Evolutionary conservation across 2,329 filamentous ascomycete species (phyloP), one percentile per base, ranked within the genome.

Genomic region (Aulographum hederae): DNA sequence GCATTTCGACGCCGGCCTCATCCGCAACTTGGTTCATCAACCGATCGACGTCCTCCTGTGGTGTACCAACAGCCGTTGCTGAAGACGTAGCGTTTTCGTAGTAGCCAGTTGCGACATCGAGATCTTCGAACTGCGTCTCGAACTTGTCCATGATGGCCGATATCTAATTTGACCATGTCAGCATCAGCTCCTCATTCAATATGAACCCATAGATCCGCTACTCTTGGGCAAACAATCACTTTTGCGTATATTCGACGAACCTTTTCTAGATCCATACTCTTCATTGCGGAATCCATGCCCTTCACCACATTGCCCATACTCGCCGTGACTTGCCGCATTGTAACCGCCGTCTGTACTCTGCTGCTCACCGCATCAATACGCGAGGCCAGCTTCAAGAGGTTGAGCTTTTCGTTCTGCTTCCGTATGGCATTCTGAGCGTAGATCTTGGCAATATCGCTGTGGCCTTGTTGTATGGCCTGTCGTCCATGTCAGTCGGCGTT

Each of bases 11-110:
- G 33, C 84, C 84, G 6, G 79, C 81, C 52, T 91, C 82, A 51
- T 92, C 84, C 39, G 82, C 82, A 27, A 89, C 70, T 56, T 91
- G 78, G 40, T 71, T 76, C 56, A 92, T 77, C 38, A 92, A 58
- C 41, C 81, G 73, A 52, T 92, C 82, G 2, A 92, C 81, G 42
- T 85, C 81, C 43, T 91, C 82, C 50, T 92, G 69, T 55, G 60
- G 79, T 57, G 58, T 85, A 52, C 62, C 79, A 50, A 60, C 76
- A 45, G 54, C 79, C 51, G 82, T 91, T 23, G 77, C 78, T 37
- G 78, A 75, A 15, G 69, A 73, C 38, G 85, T 86, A 37, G 81
- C 79, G 47, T 85, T 82, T 53, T 86, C 80, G 55, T 89, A 89
- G 55, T 85, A 82, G 42, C 73, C 60, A 6, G 59, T 61, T 26